phyloP scores from a whole-genome alignment of 179 eudicot genomes.

The Nepenthes alata region DNA sequence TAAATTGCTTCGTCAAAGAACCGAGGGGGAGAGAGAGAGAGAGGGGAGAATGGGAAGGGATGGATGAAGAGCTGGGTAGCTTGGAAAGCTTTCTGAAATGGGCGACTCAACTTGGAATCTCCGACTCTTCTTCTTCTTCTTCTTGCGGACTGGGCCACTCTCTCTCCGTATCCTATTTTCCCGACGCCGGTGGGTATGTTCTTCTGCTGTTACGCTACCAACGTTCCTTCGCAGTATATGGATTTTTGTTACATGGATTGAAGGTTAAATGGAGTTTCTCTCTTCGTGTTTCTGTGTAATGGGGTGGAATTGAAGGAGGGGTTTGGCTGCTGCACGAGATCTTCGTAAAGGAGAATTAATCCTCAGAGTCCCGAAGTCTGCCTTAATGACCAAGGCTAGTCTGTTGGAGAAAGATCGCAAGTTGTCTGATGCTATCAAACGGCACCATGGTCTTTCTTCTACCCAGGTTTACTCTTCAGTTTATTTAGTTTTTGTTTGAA shows the following conservation, averaged over 20 bases:
- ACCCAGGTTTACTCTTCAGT: slow-evolving; percentile 41
- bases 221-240: too few species aligned
- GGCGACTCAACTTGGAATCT: slow-evolving; percentile 55
- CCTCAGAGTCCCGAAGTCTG: slow-evolving; percentile 62
- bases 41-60: slow-evolving; percentile 12
- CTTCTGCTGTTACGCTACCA: neutral
- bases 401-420: slow-evolving; percentile 27
- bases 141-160: slow-evolving; percentile 43
- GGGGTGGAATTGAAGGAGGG: slow-evolving; percentile 45
- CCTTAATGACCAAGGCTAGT: slow-evolving; percentile 47
- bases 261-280: neutral
- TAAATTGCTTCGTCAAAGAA: too few species aligned
- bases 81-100: slow-evolving; percentile 47
- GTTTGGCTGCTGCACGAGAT: slow-evolving; percentile 68
- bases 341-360: slow-evolving; percentile 68
- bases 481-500: neutral
- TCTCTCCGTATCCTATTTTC: slow-evolving; percentile 46
- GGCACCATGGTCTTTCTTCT: slow-evolving; percentile 42
- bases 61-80: slow-evolving; percentile 15
- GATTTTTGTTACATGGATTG: neutral
- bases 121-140: slow-evolving; percentile 29
- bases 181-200: slow-evolving; percentile 63
- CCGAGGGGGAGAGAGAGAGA: neutral
- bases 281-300: neutral
- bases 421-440: slow-evolving; percentile 26